These are phyloP conservation scores for Ramularia endophylla DNA, from an alignment of 2,329 filamentous ascomycete genomes.

Conservation along the genomic window DNA sequence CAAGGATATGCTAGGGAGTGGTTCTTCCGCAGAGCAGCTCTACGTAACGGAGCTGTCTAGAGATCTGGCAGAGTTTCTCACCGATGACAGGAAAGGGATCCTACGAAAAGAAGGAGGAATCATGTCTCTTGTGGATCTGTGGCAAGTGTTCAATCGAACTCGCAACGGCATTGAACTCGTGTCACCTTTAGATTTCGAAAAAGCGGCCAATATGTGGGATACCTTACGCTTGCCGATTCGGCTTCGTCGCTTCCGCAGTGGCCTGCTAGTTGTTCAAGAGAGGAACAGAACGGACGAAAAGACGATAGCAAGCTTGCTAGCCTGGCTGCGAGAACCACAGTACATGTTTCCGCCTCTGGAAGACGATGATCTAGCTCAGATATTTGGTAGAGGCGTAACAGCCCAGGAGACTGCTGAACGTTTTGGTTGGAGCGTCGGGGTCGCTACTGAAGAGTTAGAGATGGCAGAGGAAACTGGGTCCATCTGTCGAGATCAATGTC, in stretches of 20 bases:
- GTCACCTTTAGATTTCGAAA: constrained; percentile 85
- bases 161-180: constrained; percentile 91
- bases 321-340: constrained; percentile 63
- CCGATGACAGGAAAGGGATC: constrained; percentile 74
- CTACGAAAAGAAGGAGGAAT: constrained; percentile 77
- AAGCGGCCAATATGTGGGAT: constrained; percentile 83
- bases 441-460: constrained; percentile 89
- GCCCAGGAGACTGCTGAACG: constrained; percentile 81
- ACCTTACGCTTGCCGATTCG: constrained; percentile 79
- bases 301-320: constrained; percentile 68
- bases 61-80: constrained; percentile 82
- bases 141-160: constrained; percentile 91
- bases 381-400: constrained; percentile 79
- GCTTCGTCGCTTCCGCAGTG: constrained; percentile 82
- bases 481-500: constrained; percentile 82
- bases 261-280: constrained; percentile 88
- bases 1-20: constrained; percentile 83
- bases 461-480: constrained; percentile 92
- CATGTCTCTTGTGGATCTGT: constrained; percentile 82
- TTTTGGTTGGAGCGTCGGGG: constrained; percentile 96
- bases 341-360: constrained; percentile 33
- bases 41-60: constrained; percentile 84
- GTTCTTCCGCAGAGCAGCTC: constrained; percentile 67
- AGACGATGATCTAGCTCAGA: constrained; percentile 66
- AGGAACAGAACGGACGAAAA: constrained; percentile 85